phyloP scores from a whole-genome alignment of 345 rosid genomes.

The Psidium guajava region DNA sequence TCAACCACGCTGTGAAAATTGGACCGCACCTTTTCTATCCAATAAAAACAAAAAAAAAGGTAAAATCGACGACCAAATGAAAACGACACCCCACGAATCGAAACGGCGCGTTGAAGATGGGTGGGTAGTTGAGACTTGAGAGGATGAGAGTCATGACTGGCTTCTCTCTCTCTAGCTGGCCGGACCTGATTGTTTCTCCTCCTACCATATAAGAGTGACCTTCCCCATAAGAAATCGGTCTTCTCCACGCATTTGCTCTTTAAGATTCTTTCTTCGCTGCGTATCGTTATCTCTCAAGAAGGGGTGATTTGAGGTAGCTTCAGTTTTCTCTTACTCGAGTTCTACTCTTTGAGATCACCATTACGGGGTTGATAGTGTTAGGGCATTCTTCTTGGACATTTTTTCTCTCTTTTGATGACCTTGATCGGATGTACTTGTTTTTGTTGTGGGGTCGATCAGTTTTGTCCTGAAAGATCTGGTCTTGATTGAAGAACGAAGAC shows the following conservation, averaged over 20 bases:
- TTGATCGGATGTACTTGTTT: background rate
- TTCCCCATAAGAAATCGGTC: rapidly evolving
- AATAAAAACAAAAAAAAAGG: background rate
- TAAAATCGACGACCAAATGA: background rate
- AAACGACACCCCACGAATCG: background rate
- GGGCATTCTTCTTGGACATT: background rate
- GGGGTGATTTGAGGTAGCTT: slow-evolving; percentile 13
- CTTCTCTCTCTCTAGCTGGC: background rate
- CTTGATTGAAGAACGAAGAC: background rate
- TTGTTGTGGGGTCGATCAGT: background rate
- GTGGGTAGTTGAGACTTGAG: background rate
- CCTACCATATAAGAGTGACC: background rate
- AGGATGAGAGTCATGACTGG: background rate
- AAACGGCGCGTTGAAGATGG: background rate
- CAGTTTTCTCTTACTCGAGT: background rate
- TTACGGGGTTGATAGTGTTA: background rate
- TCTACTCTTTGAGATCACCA: background rate
- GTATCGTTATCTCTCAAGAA: background rate
- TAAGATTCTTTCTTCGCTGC: background rate
- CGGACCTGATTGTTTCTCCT: background rate
- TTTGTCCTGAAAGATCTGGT: background rate
- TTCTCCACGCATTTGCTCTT: background rate
- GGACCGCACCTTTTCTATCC: background rate
- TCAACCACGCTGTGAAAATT: background rate
- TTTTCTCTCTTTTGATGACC: background rate